These are phyloP conservation scores for Quaeritorhiza haematococci DNA, from an alignment of 371 early-diverging fungal genomes.

Conservation along the genomic window DNA sequence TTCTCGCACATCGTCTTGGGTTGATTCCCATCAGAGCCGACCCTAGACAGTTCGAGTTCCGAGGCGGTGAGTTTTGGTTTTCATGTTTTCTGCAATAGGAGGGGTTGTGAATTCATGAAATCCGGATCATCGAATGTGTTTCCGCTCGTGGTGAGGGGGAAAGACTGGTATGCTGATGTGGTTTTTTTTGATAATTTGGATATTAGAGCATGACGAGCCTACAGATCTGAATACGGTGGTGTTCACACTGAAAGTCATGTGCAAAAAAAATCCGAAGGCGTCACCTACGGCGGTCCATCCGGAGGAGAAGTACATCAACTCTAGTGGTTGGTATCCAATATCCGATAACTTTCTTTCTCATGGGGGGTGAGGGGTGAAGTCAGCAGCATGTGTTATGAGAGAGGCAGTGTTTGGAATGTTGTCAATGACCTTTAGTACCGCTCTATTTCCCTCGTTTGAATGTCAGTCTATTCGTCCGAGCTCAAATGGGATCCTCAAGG, in stretches of 20 bases:
- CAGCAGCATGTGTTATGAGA: conserved; percentile 5
- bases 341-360: no score
- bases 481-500: conserved; percentile 88
- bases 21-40: conserved; percentile 92
- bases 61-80: conserved; percentile 6
- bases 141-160: conserved; percentile 39
- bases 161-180: conserved; percentile 3
- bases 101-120: background rate
- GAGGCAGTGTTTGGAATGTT: conserved; percentile 1
- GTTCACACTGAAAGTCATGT: conserved; percentile 75
- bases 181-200: conserved; percentile 1
- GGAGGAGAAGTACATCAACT: conserved; percentile 60
- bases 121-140: no score
- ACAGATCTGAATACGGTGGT: conserved; percentile 94
- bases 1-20: conserved; percentile 96
- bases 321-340: conserved; percentile 45
- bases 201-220: conserved; percentile 59
- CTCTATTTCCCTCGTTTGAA: background rate
- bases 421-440: background rate
- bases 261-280: conserved; percentile 61
- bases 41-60: conserved; percentile 70
- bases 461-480: conserved; percentile 70
- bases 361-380: conserved; percentile 5
- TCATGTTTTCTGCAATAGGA: background rate
- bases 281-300: conserved; percentile 66